Percentiles rank a stretch among this genome's conserved stretches.
Conservation (phyloP, 768 basidiomycete species). For the Clathrus columnatus region DNA sequence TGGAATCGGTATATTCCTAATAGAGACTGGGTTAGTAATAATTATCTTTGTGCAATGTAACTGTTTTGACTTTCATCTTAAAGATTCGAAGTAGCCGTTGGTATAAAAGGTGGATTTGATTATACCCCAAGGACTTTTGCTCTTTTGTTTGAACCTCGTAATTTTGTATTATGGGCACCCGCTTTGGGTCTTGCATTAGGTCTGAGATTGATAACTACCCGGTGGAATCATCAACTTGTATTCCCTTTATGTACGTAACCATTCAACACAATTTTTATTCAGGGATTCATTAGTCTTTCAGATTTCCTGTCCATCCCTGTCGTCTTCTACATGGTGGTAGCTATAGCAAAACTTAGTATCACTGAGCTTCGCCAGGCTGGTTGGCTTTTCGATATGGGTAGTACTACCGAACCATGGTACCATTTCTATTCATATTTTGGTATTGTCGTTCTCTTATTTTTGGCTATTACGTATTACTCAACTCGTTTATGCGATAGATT, state of each 20-base stretch:
- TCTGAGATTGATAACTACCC: slow-evolving; percentile 70
- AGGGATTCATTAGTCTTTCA: slow-evolving; percentile 20
- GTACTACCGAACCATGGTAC: slow-evolving; percentile 56
- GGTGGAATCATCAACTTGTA: slow-evolving; percentile 79
- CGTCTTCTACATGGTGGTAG: slow-evolving; percentile 76
- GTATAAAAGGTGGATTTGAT: slow-evolving; percentile 69
- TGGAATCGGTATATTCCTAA: slow-evolving; percentile 90
- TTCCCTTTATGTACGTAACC: slow-evolving; percentile 73
- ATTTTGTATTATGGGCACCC: slow-evolving; percentile 68
- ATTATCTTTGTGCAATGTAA: background rate
- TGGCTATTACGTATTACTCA: background rate
- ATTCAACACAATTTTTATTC: slow-evolving; percentile 19
- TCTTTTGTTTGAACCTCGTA: slow-evolving; percentile 56
- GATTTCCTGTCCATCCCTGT: slow-evolving; percentile 76
- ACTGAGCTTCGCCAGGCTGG: slow-evolving; percentile 49
- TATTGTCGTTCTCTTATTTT: slow-evolving; percentile 25
- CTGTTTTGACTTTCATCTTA: background rate
- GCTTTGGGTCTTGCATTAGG: slow-evolving; percentile 70
- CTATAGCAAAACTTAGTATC: slow-evolving; percentile 53
- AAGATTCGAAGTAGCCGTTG: slow-evolving; percentile 78
- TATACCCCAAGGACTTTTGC: slow-evolving; percentile 57
- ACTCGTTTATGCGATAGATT: slow-evolving; percentile 36
- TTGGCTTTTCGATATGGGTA: slow-evolving; percentile 80
- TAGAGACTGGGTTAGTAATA: slow-evolving; percentile 70
- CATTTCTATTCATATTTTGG: slow-evolving; percentile 77